phyloP scores from a whole-genome alignment of 208 protist genomes.

The Plasmodiophora brassicae region DNA sequence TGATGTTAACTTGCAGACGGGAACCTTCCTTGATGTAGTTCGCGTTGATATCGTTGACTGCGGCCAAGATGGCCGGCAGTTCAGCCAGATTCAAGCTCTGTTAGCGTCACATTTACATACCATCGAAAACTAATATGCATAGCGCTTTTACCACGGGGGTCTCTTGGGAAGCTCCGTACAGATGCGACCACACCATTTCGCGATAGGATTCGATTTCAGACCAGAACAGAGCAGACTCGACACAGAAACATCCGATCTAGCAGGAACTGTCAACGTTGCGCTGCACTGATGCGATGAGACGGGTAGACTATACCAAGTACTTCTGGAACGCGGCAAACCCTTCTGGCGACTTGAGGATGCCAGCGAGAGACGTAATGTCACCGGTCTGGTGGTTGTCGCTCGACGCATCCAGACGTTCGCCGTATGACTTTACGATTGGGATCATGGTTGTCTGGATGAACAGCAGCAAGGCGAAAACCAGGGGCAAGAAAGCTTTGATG shows the following conservation, averaged over 20 bases:
- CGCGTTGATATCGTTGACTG: neutral
- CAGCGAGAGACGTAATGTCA: neutral
- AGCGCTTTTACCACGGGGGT: neutral
- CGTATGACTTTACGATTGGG: neutral
- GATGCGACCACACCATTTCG: neutral
- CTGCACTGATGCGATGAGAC: neutral
- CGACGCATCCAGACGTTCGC: too few species aligned
- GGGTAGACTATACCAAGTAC: constrained; percentile 28
- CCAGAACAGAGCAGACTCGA: constrained; percentile 23
- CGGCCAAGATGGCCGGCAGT: neutral
- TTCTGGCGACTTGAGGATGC: neutral
- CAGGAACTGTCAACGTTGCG: neutral
- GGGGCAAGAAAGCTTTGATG: neutral
- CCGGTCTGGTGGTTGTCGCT: too few species aligned
- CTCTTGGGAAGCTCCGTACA: neutral
- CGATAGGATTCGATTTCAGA: neutral
- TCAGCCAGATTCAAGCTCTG: constrained; percentile 15
- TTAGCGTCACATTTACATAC: neutral
- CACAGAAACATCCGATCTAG: constrained; percentile 6
- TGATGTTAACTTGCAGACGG: neutral
- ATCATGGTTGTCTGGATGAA: constrained; percentile 7
- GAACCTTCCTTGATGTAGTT: constrained; percentile 12
- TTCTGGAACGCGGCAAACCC: constrained; percentile 19
- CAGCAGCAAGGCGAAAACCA: neutral
- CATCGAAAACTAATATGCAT: neutral